phyloP scores from a whole-genome alignment of 257 asterid genomes.

The Gynochthodes officinalis region DNA sequence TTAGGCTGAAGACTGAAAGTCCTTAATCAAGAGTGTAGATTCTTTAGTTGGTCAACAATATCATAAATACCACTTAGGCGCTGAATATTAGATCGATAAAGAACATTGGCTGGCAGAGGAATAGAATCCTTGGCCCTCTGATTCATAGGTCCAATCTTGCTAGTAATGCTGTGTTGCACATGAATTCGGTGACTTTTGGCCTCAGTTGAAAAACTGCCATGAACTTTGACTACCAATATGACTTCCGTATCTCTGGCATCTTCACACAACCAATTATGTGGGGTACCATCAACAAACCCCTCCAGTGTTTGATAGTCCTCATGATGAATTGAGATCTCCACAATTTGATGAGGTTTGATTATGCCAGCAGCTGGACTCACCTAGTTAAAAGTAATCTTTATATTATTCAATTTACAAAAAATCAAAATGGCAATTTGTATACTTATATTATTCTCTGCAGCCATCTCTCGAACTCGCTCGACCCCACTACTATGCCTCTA shows the following conservation, averaged over 20 bases:
- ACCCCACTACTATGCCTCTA: not conserved
- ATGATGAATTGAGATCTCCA: slow-evolving; percentile 67
- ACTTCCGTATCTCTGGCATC: slow-evolving; percentile 93
- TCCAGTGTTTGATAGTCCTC: slow-evolving; percentile 79
- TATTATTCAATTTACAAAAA: slow-evolving; percentile 8
- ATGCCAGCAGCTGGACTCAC: slow-evolving; percentile 80
- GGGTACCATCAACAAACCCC: slow-evolving; percentile 85
- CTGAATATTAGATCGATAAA: slow-evolving; percentile 63
- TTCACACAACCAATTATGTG: slow-evolving; percentile 88
- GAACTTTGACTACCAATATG: slow-evolving; percentile 47
- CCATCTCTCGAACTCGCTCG: not conserved
- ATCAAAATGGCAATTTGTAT: not conserved
- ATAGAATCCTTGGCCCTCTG: slow-evolving; percentile 27
- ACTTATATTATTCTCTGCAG: not conserved
- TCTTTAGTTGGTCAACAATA: slow-evolving; percentile 60
- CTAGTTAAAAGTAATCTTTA: slow-evolving; percentile 40
- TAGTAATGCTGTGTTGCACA: slow-evolving; percentile 68
- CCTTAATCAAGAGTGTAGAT: slow-evolving; percentile 55
- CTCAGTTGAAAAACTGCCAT: slow-evolving; percentile 61
- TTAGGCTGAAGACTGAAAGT: not conserved
- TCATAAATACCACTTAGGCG: slow-evolving; percentile 52
- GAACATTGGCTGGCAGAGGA: slow-evolving; percentile 48
- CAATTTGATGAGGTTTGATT: slow-evolving; percentile 59
- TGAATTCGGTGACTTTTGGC: slow-evolving; percentile 65
- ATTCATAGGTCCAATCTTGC: slow-evolving; percentile 51